Evolutionary conservation across 140 eudicot species (phyloP).

Genomic region (Senecio squalidus): DNA sequence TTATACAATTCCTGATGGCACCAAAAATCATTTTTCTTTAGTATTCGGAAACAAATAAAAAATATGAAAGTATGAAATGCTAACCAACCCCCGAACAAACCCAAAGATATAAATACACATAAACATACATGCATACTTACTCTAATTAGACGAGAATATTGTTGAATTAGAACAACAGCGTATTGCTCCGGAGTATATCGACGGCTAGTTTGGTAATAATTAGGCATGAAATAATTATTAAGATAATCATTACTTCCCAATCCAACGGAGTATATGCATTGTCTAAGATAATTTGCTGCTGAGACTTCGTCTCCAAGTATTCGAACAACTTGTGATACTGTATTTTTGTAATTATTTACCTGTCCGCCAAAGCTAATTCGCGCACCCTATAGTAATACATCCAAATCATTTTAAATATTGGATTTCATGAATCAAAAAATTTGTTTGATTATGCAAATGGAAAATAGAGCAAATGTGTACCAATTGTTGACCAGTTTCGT

Average conservation of each 20-base stretch:
- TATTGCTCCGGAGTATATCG: conserved; percentile 6
- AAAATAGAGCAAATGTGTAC: conserved; percentile 6
- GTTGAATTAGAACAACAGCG: conserved; percentile 8
- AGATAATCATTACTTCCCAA: conserved; percentile 19
- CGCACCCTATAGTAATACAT: conserved; percentile 2
- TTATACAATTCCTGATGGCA: conserved; percentile 5
- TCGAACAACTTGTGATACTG: conserved; percentile 9
- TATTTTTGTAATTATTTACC: conserved; percentile 9
- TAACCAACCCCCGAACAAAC: too few relatives aligned
- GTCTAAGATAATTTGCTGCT: conserved; percentile 15
- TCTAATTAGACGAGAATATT: conserved; percentile 7
- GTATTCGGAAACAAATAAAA: too few relatives aligned
- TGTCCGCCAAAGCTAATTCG: conserved; percentile 17
- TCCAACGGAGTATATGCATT: conserved; percentile 19
- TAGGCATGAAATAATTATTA: conserved; percentile 18
- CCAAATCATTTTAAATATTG: neutral
- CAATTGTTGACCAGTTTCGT: conserved; percentile 26
- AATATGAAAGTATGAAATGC: too few relatives aligned
- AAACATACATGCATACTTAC: conserved; percentile 8
- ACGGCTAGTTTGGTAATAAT: conserved; percentile 4
- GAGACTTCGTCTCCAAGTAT: conserved; percentile 11
- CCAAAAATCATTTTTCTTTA: neutral
- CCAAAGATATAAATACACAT: too few relatives aligned
- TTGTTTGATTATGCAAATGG: neutral
- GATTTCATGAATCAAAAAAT: neutral